Base-by-base conservation (phyloP, 345 rosid species). In the Turritis glabra region DNA sequence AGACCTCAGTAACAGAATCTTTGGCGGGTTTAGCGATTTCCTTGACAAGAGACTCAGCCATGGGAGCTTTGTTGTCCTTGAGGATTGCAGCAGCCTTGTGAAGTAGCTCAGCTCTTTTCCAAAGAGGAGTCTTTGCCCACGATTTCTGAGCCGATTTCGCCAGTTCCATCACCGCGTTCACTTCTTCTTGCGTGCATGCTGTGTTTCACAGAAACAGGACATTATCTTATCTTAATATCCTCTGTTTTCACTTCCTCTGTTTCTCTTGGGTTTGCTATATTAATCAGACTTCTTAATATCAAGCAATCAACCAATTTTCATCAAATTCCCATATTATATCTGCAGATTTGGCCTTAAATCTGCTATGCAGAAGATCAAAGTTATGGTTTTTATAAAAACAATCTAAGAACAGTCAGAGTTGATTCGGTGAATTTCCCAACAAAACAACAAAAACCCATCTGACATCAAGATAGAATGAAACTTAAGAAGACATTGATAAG, bases 21-120 rank as follows among this genome's bases (percentile, higher is more conserved):
- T 95, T 95, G 26, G 97, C 97, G 8, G 99, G 99, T 82, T 95
- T 95, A n/a, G 99, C 97, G 38, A 95, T 95, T 79, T 95, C 97
- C 58, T 95, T 92, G 21, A 95, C 91, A 23, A 95, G 84, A 76
- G 96, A 95, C 66, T 92, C 98, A 9, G 97, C 96, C 55, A 95
- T 85, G 11, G 97, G 90, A 40, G 82, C 77, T 76, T 89, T 95
- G 84, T 92, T 92, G 67, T 84, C 89, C 80, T 92, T 95, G 47
- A 95, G 88, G 32, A 95, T 84, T 1, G 97, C 92, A 22, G 97
- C 99, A 44, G 97, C 99, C 59, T 85, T 92, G 82, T 95, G 99
- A 63, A 95, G 99, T 2, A 90, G 94, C 85, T 95, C 98, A 6
- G 98, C 97, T 82, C 99, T 81, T 86, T 89, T 95, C 99, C 99